These are phyloP conservation scores for Kwoniella sp. DNA, from an alignment of 768 basidiomycete genomes.

Conservation along the genomic window DNA sequence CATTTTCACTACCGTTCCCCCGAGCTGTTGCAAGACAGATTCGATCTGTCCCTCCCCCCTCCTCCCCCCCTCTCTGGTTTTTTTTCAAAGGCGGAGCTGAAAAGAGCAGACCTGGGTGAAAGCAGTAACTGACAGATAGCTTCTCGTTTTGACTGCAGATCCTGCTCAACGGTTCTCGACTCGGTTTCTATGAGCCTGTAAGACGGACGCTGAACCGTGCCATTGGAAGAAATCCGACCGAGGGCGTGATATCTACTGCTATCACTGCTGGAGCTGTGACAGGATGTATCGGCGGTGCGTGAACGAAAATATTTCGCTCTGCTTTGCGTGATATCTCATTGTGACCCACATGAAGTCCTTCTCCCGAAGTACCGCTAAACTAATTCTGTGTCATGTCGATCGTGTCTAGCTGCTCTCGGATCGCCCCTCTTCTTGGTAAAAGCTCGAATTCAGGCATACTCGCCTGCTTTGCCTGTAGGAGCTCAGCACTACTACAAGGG, in stretches of 20 bases:
- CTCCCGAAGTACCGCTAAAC: too few species aligned
- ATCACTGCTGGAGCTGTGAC: constrained; percentile 83
- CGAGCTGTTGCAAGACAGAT: too few species aligned
- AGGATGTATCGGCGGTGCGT: constrained; percentile 83
- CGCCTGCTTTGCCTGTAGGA: constrained; percentile 89
- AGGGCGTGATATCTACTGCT: constrained; percentile 74
- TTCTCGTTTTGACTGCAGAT: constrained; percentile 61
- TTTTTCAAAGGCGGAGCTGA: too few species aligned
- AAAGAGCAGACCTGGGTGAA: too few species aligned
- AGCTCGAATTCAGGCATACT: constrained; percentile 98
- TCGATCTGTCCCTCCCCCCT: too few species aligned
- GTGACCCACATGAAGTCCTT: too few species aligned
- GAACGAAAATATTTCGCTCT: neutral
- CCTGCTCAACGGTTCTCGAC: constrained; percentile 83
- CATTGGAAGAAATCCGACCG: constrained; percentile 66
- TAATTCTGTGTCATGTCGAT: too few species aligned
- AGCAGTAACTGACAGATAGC: constrained; percentile 2
- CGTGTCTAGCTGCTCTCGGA: constrained; percentile 45
- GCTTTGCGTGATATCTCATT: neutral
- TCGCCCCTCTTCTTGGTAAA: constrained; percentile 76
- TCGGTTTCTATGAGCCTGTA: constrained; percentile 98
- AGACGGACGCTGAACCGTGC: constrained; percentile 69
- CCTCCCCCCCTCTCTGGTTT: too few species aligned
- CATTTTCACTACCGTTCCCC: too few species aligned
- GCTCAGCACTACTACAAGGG: constrained; percentile 88